Evolutionary conservation across 371 early-diverging fungal genomes (phyloP), one percentile per base, ranked within the genome.

Genomic region (Apophysomyces sp.): DNA sequence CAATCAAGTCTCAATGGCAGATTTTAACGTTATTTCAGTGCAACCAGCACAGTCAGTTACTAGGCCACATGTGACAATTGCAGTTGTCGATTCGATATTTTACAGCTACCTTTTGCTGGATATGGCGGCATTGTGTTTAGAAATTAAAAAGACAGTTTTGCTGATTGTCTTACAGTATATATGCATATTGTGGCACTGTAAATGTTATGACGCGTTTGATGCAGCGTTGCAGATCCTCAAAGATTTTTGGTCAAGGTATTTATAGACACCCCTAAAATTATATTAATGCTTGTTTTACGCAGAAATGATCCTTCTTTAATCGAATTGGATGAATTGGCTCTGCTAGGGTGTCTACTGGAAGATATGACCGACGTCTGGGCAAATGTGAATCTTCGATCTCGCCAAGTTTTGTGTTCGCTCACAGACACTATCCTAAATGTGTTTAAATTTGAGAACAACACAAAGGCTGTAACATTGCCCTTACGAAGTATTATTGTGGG

Each of bases 231-330:
- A 65, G 18, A 37, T 78, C 12, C 6, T 77, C 9, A 62, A 55
- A 26, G 60, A 65, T 12, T 72, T 63, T 55, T 72, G 72, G 63
- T 40, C 59, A 37, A 61, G 63, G 78, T 77, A 66, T 39, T 11
- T 11, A 34, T 39, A 9, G 28, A 18, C 26, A 30, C 40, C 9
- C 21, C 16, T 18, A 9, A 4, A 1, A 44, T 21, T 21, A 4
- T 21, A 44, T 21, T 44, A 2, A 55, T 30, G 31, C 53, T n/a
- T 30, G 9, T 57, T 28, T 26, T 59, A 11, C 11, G 41, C 52
- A 30, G 18, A 21, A 4, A 40, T 3, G 11, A n/a, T n/a, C 5
- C 34, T 13, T 18, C 15, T 36, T 3, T 53, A 62, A 65, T n/a
- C 40, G 34, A 29, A 15, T 36, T 4, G 3, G 51, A 51, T 11